Percentiles rank a stretch among this genome's conserved stretches.
These are phyloP conservation scores for Agapanthus africanus DNA, from an alignment of 106 monocot genomes.

Conservation along the genomic window DNA sequence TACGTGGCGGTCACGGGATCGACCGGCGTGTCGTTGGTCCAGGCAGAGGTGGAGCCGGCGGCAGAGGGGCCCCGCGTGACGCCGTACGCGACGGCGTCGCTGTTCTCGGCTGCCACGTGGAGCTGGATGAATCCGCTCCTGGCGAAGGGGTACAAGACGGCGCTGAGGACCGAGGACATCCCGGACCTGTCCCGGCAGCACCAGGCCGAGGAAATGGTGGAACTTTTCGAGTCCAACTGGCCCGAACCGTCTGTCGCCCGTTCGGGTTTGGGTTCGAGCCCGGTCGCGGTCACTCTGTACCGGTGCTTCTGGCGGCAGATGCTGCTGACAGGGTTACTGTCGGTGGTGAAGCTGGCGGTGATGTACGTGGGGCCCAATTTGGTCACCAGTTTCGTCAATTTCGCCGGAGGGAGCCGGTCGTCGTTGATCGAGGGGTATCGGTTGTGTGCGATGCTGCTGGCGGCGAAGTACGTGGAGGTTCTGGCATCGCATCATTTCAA, in stretches of 20 bases:
- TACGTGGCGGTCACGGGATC: constrained; percentile 32
- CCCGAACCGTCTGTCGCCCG: constrained; percentile 59
- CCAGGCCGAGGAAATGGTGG: constrained; percentile 53
- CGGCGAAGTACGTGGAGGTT: constrained; percentile 2
- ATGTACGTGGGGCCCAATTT: constrained; percentile 88
- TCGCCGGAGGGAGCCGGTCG: neutral
- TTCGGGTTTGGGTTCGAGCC: constrained; percentile 51
- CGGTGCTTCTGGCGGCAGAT: constrained; percentile 75
- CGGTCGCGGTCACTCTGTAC: constrained; percentile 56
- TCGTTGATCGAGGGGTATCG: neutral
- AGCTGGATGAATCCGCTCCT: constrained; percentile 84
- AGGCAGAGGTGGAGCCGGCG: neutral
- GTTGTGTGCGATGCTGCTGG: constrained; percentile 5
- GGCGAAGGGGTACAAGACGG: constrained; percentile 41
- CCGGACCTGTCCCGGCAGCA: constrained; percentile 61
- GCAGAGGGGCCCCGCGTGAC: constrained; percentile 12
- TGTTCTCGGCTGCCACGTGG: constrained; percentile 44
- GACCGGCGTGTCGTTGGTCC: constrained; percentile 38
- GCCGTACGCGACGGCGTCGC: constrained; percentile 49
- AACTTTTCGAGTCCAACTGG: constrained; percentile 60
- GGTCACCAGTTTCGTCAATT: constrained; percentile 66
- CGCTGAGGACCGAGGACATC: constrained; percentile 62
- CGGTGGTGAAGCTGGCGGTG: constrained; percentile 51
- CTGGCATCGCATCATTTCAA: constrained; percentile 3
- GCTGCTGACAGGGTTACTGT: constrained; percentile 52